A percentile compares a stretch with the other conserved stretches of the same genome.
phyloP scores from a whole-genome alignment of 2,329 filamentous ascomycete species.

The Xylaria digitata region DNA sequence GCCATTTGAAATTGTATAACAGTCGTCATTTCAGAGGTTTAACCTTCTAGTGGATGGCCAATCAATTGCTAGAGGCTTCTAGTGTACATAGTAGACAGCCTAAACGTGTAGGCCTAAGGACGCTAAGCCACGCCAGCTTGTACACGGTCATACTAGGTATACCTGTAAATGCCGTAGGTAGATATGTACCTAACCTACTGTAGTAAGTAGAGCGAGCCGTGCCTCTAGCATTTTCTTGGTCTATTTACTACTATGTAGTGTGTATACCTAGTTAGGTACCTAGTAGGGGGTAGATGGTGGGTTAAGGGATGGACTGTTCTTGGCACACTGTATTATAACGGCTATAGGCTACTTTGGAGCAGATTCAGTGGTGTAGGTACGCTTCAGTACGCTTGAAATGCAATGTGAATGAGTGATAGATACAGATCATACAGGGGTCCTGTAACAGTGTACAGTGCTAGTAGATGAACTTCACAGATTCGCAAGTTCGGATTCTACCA shows the following conservation, averaged over 20 bases:
- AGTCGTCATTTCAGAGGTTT: not conserved
- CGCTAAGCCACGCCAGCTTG: conserved; percentile 20
- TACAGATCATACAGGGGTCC: not conserved
- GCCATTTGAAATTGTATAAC: conserved; percentile 4
- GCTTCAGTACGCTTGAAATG: too few species aligned
- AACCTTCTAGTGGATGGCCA: not conserved
- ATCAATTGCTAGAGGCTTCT: not conserved
- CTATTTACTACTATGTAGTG: too few species aligned
- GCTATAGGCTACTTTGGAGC: not conserved
- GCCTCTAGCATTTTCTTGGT: not conserved
- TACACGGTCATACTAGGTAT: too few species aligned
- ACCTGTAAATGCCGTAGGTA: not conserved
- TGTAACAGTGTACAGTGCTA: conserved; percentile 1
- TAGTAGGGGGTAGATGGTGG: not conserved
- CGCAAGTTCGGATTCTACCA: not conserved
- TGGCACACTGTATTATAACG: not conserved
- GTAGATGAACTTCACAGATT: not conserved
- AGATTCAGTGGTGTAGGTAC: not conserved
- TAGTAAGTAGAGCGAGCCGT: conserved; percentile 10
- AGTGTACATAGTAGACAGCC: not conserved
- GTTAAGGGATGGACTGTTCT: not conserved
- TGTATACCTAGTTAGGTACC: too few species aligned
- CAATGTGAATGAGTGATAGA: not conserved
- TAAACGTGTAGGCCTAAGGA: conserved; percentile 1
- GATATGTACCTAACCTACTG: not conserved